Evolutionary conservation across 495 filamentous ascomycete genomes (phyloP), one percentile per base, ranked within the genome.

Genomic region (Tuber brumale): DNA sequence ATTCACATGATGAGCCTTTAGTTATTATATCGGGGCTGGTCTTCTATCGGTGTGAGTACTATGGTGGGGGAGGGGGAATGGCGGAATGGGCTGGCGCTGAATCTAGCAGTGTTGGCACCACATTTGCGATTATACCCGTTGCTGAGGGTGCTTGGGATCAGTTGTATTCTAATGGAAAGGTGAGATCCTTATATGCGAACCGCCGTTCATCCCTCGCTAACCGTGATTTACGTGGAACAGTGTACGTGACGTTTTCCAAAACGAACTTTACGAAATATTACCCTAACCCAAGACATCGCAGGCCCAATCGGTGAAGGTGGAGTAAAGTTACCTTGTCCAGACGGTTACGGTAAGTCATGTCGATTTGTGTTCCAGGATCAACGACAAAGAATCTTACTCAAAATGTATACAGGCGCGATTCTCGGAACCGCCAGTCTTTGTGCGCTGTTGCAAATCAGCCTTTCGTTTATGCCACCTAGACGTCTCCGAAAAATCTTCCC

Each of bases 61-160:
- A 27, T 18, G 61, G 45, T 46, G 1, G n/a, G 21, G 19, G 72
- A 27, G 12, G 12, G 16, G 23, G 69, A 23, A 42, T 23, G n/a
- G 21, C 61, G 39, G 23, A 1, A 35, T 6, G 12, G 31, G 69
- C 3, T 31, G 69, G 31, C 10, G 31, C 19, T 71, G 44, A 37
- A 71, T 14, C 21, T 37, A 37, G 37, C 66, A 83, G 81, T 27
- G 92, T 97, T 27, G 93, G 93, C 70, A 92, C 92, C 41, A 93
- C 91, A 0, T 97, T 97, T 84, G 88, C 93, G 35, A 92, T 93
- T 71, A 95, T 97, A 77, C 93, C 94, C 12, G 91, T 97, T n/a
- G 92, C 93, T 14, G 87, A 88, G 10, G 92, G 92, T 39, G 92
- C 90, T 0, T 90, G 97, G 71, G 76, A 84, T 18, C 93, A 97